A percentile compares a stretch with the other conserved stretches of the same genome.
These are phyloP conservation scores for Wickerhamomyces ciferrii DNA, from an alignment of 805 yeast species.

Conservation along the genomic window DNA sequence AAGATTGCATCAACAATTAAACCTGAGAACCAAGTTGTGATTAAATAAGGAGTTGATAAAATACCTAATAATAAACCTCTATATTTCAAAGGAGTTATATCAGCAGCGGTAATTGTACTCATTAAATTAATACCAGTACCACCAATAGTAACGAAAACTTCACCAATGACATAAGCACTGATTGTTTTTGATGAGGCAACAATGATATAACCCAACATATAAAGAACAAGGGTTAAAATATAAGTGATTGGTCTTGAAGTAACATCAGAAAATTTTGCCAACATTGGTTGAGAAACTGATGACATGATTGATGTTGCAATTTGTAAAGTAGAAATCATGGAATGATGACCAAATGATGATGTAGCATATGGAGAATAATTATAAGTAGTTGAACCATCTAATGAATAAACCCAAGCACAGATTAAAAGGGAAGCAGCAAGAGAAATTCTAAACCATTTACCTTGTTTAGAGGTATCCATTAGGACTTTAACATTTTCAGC, in stretches of 20 bases:
- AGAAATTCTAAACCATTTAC: not conserved
- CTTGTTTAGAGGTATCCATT: not conserved
- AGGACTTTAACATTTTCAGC: not conserved
- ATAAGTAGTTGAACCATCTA: slow-evolving; percentile 25
- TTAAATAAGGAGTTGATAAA: slow-evolving; percentile 31
- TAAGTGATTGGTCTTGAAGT: slow-evolving; percentile 31
- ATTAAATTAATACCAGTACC: slow-evolving; percentile 28
- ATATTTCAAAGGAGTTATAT: slow-evolving; percentile 30
- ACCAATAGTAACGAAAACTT: slow-evolving; percentile 30
- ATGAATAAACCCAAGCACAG: slow-evolving; percentile 6
- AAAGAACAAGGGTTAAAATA: slow-evolving; percentile 22
- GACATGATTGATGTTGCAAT: slow-evolving; percentile 31
- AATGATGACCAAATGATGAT: slow-evolving; percentile 28
- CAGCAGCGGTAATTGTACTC: slow-evolving; percentile 27
- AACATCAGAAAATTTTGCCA: slow-evolving; percentile 33
- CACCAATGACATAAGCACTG: slow-evolving; percentile 28
- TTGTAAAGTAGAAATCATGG: slow-evolving; percentile 30
- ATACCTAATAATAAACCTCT: slow-evolving; percentile 30
- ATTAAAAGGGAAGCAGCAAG: not conserved
- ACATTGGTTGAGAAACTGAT: slow-evolving; percentile 29
- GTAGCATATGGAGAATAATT: slow-evolving; percentile 32
- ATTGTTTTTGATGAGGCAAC: slow-evolving; percentile 29
- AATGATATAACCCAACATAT: slow-evolving; percentile 28
- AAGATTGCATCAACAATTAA: slow-evolving; percentile 26
- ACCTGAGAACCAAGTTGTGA: slow-evolving; percentile 35